Base-by-base conservation (phyloP, 371 early-diverging fungal species). In the Rhizopus arrhizus region DNA sequence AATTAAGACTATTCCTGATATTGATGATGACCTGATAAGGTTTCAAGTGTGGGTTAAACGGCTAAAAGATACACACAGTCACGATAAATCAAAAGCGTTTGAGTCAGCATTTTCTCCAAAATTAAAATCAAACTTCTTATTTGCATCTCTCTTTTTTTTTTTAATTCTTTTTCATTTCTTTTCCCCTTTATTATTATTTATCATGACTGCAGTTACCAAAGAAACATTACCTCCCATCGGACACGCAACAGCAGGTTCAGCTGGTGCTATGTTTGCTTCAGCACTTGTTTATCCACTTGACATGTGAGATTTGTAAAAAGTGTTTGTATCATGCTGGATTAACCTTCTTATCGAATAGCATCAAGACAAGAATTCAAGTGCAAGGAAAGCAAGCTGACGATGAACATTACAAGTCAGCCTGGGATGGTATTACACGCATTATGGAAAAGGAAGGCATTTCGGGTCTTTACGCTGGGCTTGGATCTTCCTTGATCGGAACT, bases 361-460 rank as follows among this genome's bases (percentile, higher is more conserved):
- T 94, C 71, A 97, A 97, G 74, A 96, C 96, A 16, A 86, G 95
- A 48, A 85, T 94, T 60, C 95, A 96, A 72, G 96, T 97, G 36
- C 95, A 94, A 69, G 29, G 41, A 32, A 65, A 57, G 58, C 28
- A 43, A 41, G 73, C 46, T 64, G 74, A 50, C 64, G 79, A 69
- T 33, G 70, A 74, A 46, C 70, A 76, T 32, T 95, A 95, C 71
- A 64, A 65, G 57, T 85, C 85, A 33, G 88, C 91, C 10, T 61
- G 75, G 28, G 94, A 95, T 58, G 96, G 95, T 12, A 85, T 96
- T 58, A 58, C 74, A 61, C 87, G 90, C 70, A 97, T 98, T 43
- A 59, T 93, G 29, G 59, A 77, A 53, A 81, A 73, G 46, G 97
- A 98, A 69, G 98, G 98, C 36, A n/a, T 95, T 32, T 45, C 79